A percentile compares a stretch with the other conserved stretches of the same genome.
These are phyloP conservation scores for Steccherinum ochraceum DNA, from an alignment of 768 basidiomycete genomes.

Conservation along the genomic window DNA sequence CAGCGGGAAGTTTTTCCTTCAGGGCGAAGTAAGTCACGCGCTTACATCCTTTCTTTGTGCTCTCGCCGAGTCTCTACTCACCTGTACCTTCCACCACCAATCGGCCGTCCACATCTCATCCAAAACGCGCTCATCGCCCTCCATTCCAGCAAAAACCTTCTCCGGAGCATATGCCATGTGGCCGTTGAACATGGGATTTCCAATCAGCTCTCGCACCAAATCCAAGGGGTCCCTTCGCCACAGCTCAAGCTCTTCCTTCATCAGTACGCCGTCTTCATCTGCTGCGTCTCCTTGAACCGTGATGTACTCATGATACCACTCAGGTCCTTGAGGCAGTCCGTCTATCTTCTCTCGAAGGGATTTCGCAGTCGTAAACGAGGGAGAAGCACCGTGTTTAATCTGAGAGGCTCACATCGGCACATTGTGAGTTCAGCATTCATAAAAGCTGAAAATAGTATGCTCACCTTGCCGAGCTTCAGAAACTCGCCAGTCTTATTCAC, in stretches of 20 bases:
- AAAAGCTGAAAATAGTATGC: not conserved
- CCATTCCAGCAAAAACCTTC: constrained; percentile 1
- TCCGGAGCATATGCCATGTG: constrained; percentile 5
- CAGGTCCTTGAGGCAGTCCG: not conserved
- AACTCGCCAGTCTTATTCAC: constrained; percentile 7
- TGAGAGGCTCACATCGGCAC: no score
- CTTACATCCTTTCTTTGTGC: constrained; percentile 12
- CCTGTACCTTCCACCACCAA: constrained; percentile 50
- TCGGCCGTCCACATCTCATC: constrained; percentile 21
- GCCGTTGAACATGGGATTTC: constrained; percentile 3
- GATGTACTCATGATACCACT: not conserved
- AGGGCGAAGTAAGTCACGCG: no score
- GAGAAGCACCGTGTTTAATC: no score
- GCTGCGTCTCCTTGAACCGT: constrained; percentile 1
- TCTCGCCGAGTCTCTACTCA: constrained; percentile 23
- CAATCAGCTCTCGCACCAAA: constrained; percentile 19
- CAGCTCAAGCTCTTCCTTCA: constrained; percentile 23
- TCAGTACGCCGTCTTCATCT: constrained; percentile 5
- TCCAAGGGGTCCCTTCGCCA: constrained; percentile 23
- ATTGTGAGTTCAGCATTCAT: no score
- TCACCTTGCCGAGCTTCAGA: constrained; percentile 4
- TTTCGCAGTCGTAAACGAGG: no score
- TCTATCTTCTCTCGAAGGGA: constrained; percentile 3
- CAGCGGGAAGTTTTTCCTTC: constrained; percentile 13
- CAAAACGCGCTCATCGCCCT: constrained; percentile 1